Evolutionary conservation across 257 asterid species (phyloP).

Genomic region (Striga asiatica): DNA sequence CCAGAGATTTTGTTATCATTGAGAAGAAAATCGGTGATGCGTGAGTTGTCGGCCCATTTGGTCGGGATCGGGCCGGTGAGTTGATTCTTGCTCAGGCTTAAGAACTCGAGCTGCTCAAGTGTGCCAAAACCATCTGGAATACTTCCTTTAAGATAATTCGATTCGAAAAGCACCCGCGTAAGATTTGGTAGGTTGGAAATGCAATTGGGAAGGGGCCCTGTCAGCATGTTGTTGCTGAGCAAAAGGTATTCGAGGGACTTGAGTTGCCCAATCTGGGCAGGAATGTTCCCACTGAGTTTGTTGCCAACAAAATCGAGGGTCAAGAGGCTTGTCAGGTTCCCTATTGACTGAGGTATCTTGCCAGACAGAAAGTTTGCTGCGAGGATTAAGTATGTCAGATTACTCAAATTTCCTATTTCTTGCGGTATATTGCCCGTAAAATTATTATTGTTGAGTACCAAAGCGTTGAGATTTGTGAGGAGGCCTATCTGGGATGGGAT

Average conservation of each 20-base stretch:
- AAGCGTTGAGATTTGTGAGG: conserved; percentile 19
- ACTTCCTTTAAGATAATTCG: conserved; percentile 46
- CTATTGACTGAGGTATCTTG: neutral
- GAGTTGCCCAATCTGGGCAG: neutral
- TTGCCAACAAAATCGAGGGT: neutral
- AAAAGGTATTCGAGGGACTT: neutral
- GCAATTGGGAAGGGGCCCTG: neutral
- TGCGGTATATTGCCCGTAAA: conserved; percentile 39
- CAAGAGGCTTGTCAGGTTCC: neutral
- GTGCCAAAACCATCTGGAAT: conserved; percentile 48
- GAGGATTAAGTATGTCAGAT: neutral
- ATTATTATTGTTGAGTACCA: conserved; percentile 29
- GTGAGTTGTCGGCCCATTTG: conserved; percentile 50
- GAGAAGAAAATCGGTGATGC: conserved; percentile 23
- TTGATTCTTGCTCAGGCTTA: conserved; percentile 41
- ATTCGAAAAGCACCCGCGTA: conserved; percentile 44
- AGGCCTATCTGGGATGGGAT: conserved; percentile 43
- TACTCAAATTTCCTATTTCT: conserved; percentile 27
- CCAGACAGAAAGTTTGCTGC: neutral
- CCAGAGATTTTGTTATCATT: conserved; percentile 48
- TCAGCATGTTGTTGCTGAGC: neutral
- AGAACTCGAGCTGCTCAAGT: conserved; percentile 35
- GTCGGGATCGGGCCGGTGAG: conserved; percentile 51
- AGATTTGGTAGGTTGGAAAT: neutral
- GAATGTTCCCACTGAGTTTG: neutral